phyloP scores from a whole-genome alignment of 352 stramenopile genomes.

The Pythium apleroticum region DNA sequence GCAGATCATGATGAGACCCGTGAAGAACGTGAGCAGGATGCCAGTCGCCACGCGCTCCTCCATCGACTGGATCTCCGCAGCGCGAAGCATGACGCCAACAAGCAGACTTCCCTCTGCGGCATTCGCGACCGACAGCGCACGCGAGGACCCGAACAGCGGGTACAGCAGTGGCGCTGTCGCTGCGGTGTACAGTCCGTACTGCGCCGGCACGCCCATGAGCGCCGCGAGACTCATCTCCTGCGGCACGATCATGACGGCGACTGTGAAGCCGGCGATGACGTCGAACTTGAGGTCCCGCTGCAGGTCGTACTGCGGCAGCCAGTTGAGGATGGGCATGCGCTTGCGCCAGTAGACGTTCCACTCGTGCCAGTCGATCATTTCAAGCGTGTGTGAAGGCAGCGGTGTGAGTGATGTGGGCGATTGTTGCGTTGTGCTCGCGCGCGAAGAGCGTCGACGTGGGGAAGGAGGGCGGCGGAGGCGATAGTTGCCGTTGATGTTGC shows the following conservation, averaged over 20 bases:
- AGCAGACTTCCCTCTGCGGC: constrained; percentile 62
- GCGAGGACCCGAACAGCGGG: constrained; percentile 65
- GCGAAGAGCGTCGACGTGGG: background rate
- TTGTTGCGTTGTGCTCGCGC: background rate
- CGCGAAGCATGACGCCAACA: constrained; percentile 58
- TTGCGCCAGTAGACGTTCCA: constrained; percentile 32
- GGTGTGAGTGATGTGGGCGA: no score
- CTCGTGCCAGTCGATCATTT: constrained; percentile 27
- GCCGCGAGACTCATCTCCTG: constrained; percentile 91
- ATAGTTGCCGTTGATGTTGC: background rate
- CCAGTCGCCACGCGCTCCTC: constrained; percentile 61
- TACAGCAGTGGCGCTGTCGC: constrained; percentile 74
- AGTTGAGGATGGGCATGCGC: constrained; percentile 68
- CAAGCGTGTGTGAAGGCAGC: background rate
- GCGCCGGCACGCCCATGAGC: constrained; percentile 77
- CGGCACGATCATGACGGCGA: constrained; percentile 91
- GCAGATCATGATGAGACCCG: constrained; percentile 53
- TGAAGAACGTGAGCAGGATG: constrained; percentile 75
- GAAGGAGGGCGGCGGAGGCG: background rate
- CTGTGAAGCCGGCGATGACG: constrained; percentile 63
- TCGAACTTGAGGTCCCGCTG: constrained; percentile 65
- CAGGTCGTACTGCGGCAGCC: constrained; percentile 67
- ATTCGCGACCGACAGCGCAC: constrained; percentile 64
- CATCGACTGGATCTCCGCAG: constrained; percentile 42
- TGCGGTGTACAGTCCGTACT: constrained; percentile 74